Base-by-base conservation (phyloP, 169 alveolate genomes). In the Plasmodium vivax region DNA sequence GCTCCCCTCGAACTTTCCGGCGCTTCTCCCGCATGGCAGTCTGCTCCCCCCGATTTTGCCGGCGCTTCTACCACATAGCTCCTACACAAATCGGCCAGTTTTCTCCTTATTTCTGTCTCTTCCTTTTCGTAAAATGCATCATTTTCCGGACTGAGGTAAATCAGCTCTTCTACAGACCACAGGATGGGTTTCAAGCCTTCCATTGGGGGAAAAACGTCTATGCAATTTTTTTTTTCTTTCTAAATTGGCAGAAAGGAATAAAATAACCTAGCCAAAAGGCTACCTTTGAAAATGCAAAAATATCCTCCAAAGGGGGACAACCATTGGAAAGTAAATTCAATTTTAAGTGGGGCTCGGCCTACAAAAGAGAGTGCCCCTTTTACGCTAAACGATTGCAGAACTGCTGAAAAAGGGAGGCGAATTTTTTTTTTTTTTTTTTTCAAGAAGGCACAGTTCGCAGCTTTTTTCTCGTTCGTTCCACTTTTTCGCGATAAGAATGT, bases 141-240 rank as follows among this genome's bases (percentile, higher is more conserved):
- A 79, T 80, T 34, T 90, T 90, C 79, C 8, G 51, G 43, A 38
- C 75, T 68, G n/a, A 51, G 19, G 77, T 92, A 92, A 82, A 92
- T 71, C 27, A 92, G 8, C n/a, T 92, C 95, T 73, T 92, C 95
- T 12, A 92, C 56, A 72, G 85, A 92, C 95, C 95, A 92, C 8
- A 92, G 47, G 9, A 82, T 56, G 34, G 23, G 41, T 74, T 82
- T 82, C 75, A 92, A 72, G 30, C 73, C 54, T 45, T 81, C 92
- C 92, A 72, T 83, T 92, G 88, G 54, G 43, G 51, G 27, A 7
- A 80, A 68, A 9, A 30, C 8, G 77, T 68, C 43, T 30, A 10
- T 19, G 77, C n/a, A 30, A 4, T 23, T 62, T n/a, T 62, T n/a
- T 62, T 62, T 80, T 47, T 58, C 56, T 43, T 56, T 74, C 43